Conservation (phyloP, 2,329 filamentous ascomycete genomes). For the Gaeumannomyces sp. region DNA sequence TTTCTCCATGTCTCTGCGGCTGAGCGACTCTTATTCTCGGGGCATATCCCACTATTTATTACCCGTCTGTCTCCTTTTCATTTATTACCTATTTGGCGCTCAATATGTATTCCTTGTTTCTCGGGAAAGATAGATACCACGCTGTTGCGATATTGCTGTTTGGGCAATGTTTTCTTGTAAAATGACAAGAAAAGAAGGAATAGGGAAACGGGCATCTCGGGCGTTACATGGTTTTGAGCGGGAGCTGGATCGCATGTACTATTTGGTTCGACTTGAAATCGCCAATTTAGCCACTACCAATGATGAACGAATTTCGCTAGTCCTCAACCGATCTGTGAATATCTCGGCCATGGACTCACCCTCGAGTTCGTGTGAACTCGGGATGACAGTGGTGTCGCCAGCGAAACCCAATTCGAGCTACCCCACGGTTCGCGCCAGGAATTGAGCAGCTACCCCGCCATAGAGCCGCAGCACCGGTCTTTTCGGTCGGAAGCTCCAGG, state of each 20-base stretch:
- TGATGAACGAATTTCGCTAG: no score
- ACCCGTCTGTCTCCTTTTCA: not conserved
- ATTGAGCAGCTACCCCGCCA: not conserved
- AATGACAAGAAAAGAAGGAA: not conserved
- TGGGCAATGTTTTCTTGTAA: not conserved
- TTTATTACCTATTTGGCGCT: not conserved
- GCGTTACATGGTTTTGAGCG: not conserved
- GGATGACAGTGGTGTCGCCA: not conserved
- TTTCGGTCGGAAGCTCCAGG: not conserved
- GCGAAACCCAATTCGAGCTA: not conserved
- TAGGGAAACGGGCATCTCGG: not conserved
- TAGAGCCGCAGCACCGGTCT: not conserved
- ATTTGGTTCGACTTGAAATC: not conserved
- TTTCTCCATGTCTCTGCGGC: not conserved
- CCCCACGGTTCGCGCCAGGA: not conserved
- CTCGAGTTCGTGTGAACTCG: not conserved
- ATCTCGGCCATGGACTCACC: no score
- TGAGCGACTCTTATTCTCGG: not conserved
- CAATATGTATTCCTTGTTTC: not conserved
- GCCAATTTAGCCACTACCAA: no score
- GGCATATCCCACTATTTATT: not conserved
- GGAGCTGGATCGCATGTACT: not conserved
- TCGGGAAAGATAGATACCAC: not conserved
- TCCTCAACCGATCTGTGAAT: no score
- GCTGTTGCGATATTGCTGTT: not conserved